Evolutionary conservation across 2,329 filamentous ascomycete species (phyloP), one percentile per base, ranked within the genome.

Genomic region (Ophiostoma fasciatum): DNA sequence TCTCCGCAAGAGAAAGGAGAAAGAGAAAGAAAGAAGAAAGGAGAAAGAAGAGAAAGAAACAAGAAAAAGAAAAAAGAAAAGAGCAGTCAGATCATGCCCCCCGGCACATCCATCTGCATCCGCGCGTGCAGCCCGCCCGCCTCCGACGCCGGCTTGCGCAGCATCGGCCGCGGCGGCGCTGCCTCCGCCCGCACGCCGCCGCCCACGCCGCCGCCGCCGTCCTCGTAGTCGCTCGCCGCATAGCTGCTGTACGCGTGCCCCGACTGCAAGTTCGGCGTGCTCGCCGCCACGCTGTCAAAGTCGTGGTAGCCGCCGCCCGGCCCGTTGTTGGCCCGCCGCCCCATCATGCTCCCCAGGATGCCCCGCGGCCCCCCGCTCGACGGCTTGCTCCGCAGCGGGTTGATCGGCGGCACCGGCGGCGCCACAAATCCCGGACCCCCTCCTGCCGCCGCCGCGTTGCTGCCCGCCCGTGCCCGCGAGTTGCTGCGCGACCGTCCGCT

Each of bases 371-470:
- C 48, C 22, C 49, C 53, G 0, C 53, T 50, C 11, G 49, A 51
- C 11, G 62, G 55, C 33, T 57, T 53, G 31, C 55, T 58, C 9
- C 71, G 62, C 33, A 67, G 61, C 20, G 71, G 71, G 47, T 74
- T 74, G 49, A 75, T 68, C 2, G 70, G 69, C 3, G 71, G 71
- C 25, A 75, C 40, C 10, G 41, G 35, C 3, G 70, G 70, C 3
- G 70, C 69, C 3, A 56, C 59, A 19, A 48, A 39, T n/a, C n/a
- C n/a, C n/a, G n/a, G n/a, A n/a, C n/a, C n/a, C n/a, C n/a, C n/a
- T 14, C 49, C 45, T 5, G 18, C 25, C 18, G 23, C 4, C 10
- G 47, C 51, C 6, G 50, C 49, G 31, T 58, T 57, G 44, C 59
- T 61, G 22, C 54, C 55, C 4, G 54, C 53, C 4, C 57, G 52